Conservation (phyloP, 2,329 filamentous ascomycete genomes). For the Ophiostoma tasmaniense region DNA sequence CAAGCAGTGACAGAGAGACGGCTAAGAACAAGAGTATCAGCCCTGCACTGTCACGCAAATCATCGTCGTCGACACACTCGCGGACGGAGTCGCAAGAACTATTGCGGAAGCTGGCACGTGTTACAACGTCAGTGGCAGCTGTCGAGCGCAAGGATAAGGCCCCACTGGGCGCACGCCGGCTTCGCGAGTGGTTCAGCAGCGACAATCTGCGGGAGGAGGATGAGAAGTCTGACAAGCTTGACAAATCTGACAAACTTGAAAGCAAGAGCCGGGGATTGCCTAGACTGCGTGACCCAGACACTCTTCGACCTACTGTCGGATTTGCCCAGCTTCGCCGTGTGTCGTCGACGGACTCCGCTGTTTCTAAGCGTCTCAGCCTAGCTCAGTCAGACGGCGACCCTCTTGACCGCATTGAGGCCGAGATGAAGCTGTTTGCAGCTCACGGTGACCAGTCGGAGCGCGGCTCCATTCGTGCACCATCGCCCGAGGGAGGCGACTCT, state of each 20-base stretch:
- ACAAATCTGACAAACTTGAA: not conserved
- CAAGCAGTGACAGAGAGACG: constrained; percentile 12
- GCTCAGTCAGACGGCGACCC: constrained; percentile 45
- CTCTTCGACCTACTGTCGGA: constrained; percentile 32
- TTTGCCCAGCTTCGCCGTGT: constrained; percentile 38
- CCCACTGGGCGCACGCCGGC: not conserved
- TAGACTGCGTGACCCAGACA: constrained; percentile 20
- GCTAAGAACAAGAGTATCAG: constrained; percentile 7
- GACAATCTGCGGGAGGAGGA: constrained; percentile 6
- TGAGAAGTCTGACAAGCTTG: not conserved
- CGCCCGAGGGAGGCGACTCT: constrained; percentile 27
- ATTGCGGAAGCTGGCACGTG: constrained; percentile 41
- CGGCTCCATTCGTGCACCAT: constrained; percentile 44
- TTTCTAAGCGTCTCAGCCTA: constrained; percentile 41
- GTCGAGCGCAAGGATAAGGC: constrained; percentile 11
- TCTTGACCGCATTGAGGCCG: constrained; percentile 47
- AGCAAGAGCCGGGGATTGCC: constrained; percentile 23
- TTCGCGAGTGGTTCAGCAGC: constrained; percentile 6
- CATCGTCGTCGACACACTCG: constrained; percentile 20
- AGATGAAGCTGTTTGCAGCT: constrained; percentile 49
- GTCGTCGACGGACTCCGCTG: constrained; percentile 39
- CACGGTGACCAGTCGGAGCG: constrained; percentile 47
- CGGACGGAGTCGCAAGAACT: constrained; percentile 40
- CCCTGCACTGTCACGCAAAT: constrained; percentile 19
- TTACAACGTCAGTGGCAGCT: constrained; percentile 15